Base-by-base conservation (phyloP, 352 stramenopile species). In the Phytophthora rubi region DNA sequence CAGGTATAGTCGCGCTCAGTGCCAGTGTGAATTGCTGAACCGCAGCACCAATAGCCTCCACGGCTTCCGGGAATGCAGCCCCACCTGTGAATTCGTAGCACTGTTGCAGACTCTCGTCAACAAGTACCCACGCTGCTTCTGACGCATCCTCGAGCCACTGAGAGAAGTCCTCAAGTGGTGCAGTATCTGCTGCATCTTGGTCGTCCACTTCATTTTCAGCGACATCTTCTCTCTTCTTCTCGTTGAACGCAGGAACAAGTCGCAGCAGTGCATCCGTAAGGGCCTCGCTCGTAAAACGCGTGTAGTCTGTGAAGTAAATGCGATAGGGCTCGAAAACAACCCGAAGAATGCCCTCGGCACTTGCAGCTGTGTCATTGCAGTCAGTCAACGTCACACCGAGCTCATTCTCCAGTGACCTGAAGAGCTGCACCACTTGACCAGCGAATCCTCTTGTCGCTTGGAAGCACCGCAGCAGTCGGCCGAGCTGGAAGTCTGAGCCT, bases 51-150 rank as follows among this genome's bases (percentile, higher is more conserved):
- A 86, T 73, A 0, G 80, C 82, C 37, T 76, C 60, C 6, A 91
- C 63, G 0, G 80, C 85, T 33, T 90, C 85, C 0, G 85, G 85
- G 39, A 91, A 93, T 13, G 78, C 78, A 33, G 76, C 78, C 16
- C 85, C 81, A 16, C 74, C 81, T 7, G 72, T 88, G 62, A 89
- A 88, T 54, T 82, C 74, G 65, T 87, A 89, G 52, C 83, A 89
- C 33, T 82, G 70, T 7, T 80, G 69, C 42, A 93, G 21, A 48
- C 72, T 89, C 23, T 85, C 74, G 32, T 93, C 83, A 26, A 91
- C 69, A 49, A 79, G 26, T 7, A 47, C 32, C 75, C 80, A 90
- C 10, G 77, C 57, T 18, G 65, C 60, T 37, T 71, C 66, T 3
- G 82, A 82, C 18, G 71, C 65, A 57, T 91, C 83, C 58, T 93